Evolutionary conservation across 176 grass and related monocot species (phyloP).

Genomic region (Carex littledalei): DNA sequence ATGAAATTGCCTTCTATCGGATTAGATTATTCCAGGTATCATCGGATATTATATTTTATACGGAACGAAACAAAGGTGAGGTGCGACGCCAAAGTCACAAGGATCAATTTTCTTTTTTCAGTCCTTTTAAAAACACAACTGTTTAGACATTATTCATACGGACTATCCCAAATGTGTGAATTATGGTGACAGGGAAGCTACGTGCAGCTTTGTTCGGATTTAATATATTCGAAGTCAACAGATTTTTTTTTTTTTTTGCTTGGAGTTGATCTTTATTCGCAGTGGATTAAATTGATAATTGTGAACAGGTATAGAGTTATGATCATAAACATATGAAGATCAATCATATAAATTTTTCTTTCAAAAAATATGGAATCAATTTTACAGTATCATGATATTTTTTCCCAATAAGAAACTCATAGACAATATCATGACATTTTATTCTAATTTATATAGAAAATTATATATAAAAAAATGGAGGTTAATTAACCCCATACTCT

Average conservation of each 20-base stretch:
- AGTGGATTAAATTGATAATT: not conserved
- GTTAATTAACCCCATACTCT: no score
- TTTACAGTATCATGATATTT: no score
- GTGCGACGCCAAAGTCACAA: not conserved
- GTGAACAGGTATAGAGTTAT: no score
- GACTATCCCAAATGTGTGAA: not conserved
- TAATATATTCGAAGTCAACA: not conserved
- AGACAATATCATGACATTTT: no score
- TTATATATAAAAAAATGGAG: no score
- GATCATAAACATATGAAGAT: no score
- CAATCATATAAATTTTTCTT: no score
- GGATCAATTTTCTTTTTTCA: not conserved
- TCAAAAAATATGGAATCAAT: no score
- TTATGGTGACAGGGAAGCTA: not conserved
- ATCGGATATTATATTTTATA: not conserved
- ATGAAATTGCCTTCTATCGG: not conserved
- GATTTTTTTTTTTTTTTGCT: not conserved
- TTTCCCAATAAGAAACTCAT: no score
- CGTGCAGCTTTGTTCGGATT: not conserved
- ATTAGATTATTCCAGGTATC: not conserved
- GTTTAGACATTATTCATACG: not conserved
- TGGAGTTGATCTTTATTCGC: not conserved
- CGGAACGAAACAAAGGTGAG: not conserved
- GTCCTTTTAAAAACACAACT: not conserved
- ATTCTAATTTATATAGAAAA: no score